Conservation (phyloP, 2,329 filamentous ascomycete species). For the Fusarium sp. region DNA sequence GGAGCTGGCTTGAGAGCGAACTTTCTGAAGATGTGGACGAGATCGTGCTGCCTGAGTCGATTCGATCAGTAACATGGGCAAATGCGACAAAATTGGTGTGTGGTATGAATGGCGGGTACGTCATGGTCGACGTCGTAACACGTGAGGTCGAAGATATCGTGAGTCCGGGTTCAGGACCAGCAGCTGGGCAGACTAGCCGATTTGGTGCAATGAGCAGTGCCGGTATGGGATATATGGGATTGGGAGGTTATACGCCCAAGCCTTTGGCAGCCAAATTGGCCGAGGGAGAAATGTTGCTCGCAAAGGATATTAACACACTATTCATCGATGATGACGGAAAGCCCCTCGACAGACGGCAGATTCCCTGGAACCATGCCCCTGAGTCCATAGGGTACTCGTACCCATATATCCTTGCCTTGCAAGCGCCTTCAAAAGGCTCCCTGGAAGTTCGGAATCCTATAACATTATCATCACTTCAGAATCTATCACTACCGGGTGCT, state of each 20-base stretch:
- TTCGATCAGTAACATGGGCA: constrained; percentile 91
- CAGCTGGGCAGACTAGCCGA: constrained; percentile 70
- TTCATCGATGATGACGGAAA: constrained; percentile 89
- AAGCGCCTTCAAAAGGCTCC: constrained; percentile 81
- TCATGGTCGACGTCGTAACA: constrained; percentile 84
- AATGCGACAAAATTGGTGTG: constrained; percentile 86
- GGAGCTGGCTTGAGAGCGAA: constrained; percentile 97
- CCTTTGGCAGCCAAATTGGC: constrained; percentile 84
- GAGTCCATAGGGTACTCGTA: constrained; percentile 96
- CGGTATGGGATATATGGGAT: constrained; percentile 96
- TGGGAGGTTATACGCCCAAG: constrained; percentile 89
- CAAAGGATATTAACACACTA: constrained; percentile 95
- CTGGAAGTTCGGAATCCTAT: constrained; percentile 93
- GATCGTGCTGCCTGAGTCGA: constrained; percentile 80
- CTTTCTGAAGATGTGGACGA: constrained; percentile 77
- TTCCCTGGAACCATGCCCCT: constrained; percentile 90
- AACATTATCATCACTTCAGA: constrained; percentile 88
- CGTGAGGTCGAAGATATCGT: constrained; percentile 79
- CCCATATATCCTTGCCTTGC: constrained; percentile 89
- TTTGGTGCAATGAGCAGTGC: constrained; percentile 85
- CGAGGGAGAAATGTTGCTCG: constrained; percentile 86
- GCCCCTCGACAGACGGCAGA: constrained; percentile 80
- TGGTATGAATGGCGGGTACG: constrained; percentile 90
- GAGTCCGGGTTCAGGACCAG: constrained; percentile 75
- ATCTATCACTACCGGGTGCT: constrained; percentile 80